Base-by-base conservation (phyloP, 1,139 yeast species). In the Casaregolazyma suthepensis region DNA sequence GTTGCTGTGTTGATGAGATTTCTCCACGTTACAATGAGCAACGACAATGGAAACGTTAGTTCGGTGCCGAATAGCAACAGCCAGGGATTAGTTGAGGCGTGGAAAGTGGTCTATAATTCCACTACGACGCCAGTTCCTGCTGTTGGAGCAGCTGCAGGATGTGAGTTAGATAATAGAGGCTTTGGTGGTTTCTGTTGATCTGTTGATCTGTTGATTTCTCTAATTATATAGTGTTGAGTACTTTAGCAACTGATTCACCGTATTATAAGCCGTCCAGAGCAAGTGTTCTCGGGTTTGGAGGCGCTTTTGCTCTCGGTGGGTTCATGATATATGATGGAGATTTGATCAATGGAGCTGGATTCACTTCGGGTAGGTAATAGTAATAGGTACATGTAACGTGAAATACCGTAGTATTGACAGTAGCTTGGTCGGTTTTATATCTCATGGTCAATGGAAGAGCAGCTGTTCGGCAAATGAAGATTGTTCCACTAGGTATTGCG, bases 271-370 rank as follows among this genome's bases (percentile, higher is more conserved):
- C 87, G 1, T 68, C 78, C 1, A 70, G 71, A 18, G 57, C 72
- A 31, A 72, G 78, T 42, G 76, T 79, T 18, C 60, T 76, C 9
- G 70, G 83, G 2, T 89, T 88, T 66, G 91, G 95, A 5, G 73
- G 81, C 0, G 85, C 91, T 35, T 75, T 82, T 59, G 87, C 85
- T 1, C 71, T 87, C 17, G 97, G 97, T 23, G 88, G 72, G 13
- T 87, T 81, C 75, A 85, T 91, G 75, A 80, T 86, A 54, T 75
- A 75, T 60, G 98, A 91, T 65, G 87, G 90, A 17, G 97, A 90
- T 64, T 72, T 82, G 42, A 78, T 80, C 52, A 85, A 88, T 70
- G 98, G 96, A 6, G 80, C 96, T 1, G 98, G 97, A 0, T 88
- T 93, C 69, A 76, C 82, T 5, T 79, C 87, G 31, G 67, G 69